Conservation (phyloP, 495 filamentous ascomycete species). For the Hyphodiscus hymeniophilus region DNA sequence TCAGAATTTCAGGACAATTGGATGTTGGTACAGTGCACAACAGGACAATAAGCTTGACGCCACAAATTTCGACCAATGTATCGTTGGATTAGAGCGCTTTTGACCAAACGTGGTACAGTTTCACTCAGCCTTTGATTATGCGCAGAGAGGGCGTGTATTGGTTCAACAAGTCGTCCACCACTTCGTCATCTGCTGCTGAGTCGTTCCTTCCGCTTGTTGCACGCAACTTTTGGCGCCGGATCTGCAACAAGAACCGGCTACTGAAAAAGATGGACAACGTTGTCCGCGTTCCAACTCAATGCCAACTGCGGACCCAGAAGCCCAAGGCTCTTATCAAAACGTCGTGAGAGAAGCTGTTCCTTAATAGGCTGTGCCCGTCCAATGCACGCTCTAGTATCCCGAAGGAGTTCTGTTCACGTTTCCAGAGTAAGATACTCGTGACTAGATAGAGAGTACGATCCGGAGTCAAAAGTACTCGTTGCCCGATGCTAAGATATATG, state of each 20-base stretch:
- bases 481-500: background rate
- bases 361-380: too few species aligned
- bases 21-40: background rate
- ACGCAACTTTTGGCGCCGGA: slow-evolving; percentile 14
- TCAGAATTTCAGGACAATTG: slow-evolving; percentile 6
- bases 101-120: slow-evolving; percentile 2
- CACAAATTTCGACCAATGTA: background rate
- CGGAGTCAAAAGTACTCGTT: slow-evolving; percentile 2
- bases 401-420: background rate
- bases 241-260: slow-evolving; percentile 9
- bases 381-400: background rate
- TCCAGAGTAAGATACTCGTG: background rate
- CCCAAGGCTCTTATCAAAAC: slow-evolving; percentile 6
- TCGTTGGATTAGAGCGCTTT: background rate
- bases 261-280: background rate
- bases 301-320: background rate
- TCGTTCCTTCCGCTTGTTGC: slow-evolving; percentile 12
- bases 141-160: slow-evolving; percentile 12
- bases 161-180: slow-evolving; percentile 17
- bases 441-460: slow-evolving; percentile 6
- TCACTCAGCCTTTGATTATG: slow-evolving; percentile 8
- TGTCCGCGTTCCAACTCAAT: background rate
- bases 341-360: background rate
- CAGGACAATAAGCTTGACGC: background rate
- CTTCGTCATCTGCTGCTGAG: slow-evolving; percentile 15